These are phyloP conservation scores for Malassezia sympodialis DNA, from an alignment of 1,284 basidiomycete species.

Conservation along the genomic window DNA sequence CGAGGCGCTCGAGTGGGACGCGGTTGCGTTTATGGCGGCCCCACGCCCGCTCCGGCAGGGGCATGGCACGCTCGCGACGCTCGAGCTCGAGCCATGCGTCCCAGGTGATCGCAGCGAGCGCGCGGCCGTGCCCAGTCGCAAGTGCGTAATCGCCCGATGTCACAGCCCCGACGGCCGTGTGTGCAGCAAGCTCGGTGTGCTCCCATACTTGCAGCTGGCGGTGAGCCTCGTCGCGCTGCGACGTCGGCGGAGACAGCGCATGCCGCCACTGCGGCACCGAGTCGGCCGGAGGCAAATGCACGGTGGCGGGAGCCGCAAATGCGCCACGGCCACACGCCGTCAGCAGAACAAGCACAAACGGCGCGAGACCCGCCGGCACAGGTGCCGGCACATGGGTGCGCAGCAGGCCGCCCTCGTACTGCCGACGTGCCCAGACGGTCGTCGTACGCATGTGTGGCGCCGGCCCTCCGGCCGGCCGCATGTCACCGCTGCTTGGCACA, in stretches of 20 bases:
- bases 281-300: constrained; percentile 14
- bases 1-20: constrained; percentile 10
- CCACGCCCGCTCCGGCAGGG: constrained; percentile 1
- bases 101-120: constrained; percentile 16
- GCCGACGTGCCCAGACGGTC: background rate
- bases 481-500: background rate
- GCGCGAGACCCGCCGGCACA: background rate
- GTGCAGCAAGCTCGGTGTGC: constrained; percentile 12
- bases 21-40: constrained; percentile 13
- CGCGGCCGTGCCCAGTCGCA: constrained; percentile 21
- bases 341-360: constrained; percentile 7
- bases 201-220: constrained; percentile 13
- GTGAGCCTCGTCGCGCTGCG: constrained; percentile 8
- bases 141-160: constrained; percentile 34
- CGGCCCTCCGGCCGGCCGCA: background rate
- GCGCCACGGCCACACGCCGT: constrained; percentile 7
- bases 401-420: constrained; percentile 1
- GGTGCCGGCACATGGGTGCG: background rate
- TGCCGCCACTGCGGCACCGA: constrained; percentile 11
- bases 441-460: background rate
- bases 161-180: constrained; percentile 26
- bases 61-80: background rate
- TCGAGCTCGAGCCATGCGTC: constrained; percentile 19
- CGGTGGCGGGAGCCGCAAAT: constrained; percentile 4
- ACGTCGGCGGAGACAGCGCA: constrained; percentile 16